A percentile compares a stretch with the other conserved stretches of the same genome.
These are phyloP conservation scores for Aphanomyces invadans DNA, from an alignment of 352 stramenopile species.

Conservation along the genomic window DNA sequence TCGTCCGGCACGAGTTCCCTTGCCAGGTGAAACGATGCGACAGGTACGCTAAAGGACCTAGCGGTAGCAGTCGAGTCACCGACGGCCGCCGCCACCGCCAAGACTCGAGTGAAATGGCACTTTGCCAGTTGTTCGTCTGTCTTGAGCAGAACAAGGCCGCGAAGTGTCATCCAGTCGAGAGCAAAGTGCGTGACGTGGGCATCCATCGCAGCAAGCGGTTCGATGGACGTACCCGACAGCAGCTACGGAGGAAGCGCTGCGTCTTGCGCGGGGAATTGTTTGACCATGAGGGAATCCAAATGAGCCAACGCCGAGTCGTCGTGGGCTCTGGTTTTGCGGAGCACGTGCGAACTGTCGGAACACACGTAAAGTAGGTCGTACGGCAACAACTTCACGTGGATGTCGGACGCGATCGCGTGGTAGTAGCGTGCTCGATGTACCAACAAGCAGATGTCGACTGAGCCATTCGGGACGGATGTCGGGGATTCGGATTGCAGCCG, in stretches of 20 bases:
- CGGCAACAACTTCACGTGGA: not conserved
- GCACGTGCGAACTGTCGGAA: not conserved
- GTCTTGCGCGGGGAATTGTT: not conserved
- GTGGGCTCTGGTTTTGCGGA: not conserved
- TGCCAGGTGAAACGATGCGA: not conserved
- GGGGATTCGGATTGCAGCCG: not conserved
- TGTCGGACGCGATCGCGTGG: not conserved
- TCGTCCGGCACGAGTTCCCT: not conserved
- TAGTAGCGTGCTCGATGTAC: constrained; percentile 10
- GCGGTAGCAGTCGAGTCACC: too few species aligned
- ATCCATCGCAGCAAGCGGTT: too few species aligned
- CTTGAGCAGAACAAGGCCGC: not conserved
- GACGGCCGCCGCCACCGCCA: not conserved
- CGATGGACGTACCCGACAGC: too few species aligned
- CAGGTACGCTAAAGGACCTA: not conserved
- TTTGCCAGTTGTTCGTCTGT: not conserved
- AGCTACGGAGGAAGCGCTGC: not conserved
- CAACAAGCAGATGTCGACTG: not conserved
- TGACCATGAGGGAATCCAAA: not conserved
- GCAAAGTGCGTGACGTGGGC: not conserved
- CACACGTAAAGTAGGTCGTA: constrained; percentile 16
- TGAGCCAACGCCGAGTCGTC: not conserved
- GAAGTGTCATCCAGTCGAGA: not conserved
- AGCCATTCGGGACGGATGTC: not conserved
- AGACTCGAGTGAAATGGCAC: not conserved